Conservation (phyloP, 352 stramenopile species). For the Plasmopara halstedii region DNA sequence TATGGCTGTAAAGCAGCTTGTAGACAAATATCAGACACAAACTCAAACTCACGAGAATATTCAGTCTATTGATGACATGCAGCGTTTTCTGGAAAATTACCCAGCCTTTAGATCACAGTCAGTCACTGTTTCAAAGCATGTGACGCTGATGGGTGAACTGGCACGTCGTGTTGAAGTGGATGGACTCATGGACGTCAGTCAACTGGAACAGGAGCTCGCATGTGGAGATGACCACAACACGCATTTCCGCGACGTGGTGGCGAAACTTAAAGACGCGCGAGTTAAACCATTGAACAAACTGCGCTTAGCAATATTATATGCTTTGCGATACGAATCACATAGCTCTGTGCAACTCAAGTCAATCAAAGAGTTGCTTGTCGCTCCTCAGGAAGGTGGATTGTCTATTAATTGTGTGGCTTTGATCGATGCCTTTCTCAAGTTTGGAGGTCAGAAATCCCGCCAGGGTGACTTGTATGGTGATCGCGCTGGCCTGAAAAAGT, state of each 20-base stretch:
- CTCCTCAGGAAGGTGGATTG: slow-evolving; percentile 29
- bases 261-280: slow-evolving; percentile 72
- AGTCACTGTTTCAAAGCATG: slow-evolving; percentile 98
- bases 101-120: slow-evolving; percentile 93
- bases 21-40: slow-evolving; percentile 84
- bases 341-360: slow-evolving; percentile 74
- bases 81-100: slow-evolving; percentile 97
- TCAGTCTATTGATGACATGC: slow-evolving; percentile 96
- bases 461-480: slow-evolving; percentile 78
- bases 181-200: slow-evolving; percentile 96
- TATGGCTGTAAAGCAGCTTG: slow-evolving; percentile 93
- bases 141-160: slow-evolving; percentile 98
- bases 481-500: slow-evolving; percentile 72
- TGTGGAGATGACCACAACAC: slow-evolving; percentile 77
- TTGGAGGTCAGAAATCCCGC: slow-evolving; percentile 53
- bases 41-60: slow-evolving; percentile 84
- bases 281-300: slow-evolving; percentile 97
- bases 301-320: slow-evolving; percentile 97
- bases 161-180: slow-evolving; percentile 95
- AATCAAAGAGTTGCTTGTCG: slow-evolving; percentile 58
- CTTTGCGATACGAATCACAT: slow-evolving; percentile 95
- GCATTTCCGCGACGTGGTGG: slow-evolving; percentile 77
- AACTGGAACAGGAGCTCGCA: slow-evolving; percentile 93
- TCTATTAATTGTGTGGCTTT: slow-evolving; percentile 42
- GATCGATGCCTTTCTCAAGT: slow-evolving; percentile 64